Evolutionary conservation across 805 yeast species (phyloP), one percentile per base, ranked within the genome.

Genomic region (Kregervanrija delftensis): DNA sequence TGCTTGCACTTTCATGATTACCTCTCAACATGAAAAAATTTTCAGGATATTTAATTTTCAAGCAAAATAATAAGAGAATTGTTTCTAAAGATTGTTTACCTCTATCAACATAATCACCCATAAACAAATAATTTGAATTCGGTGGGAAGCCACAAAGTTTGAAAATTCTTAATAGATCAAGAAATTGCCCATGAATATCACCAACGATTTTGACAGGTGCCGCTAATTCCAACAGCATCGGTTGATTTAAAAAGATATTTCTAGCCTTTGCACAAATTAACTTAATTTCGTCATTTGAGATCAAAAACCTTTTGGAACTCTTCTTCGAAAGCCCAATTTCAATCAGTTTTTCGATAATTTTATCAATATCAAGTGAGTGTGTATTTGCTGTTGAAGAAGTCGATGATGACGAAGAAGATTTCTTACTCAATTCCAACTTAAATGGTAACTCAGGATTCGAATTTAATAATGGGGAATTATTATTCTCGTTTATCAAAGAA

Each of bases 171-270:
- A 76, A 58, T 50, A 77, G 66, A 57, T 77, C 83, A 50, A 66
- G 63, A 53, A 71, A 77, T 52, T 77, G 83, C 3, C 83, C 95
- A 63, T 86, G 93, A 44, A 86, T 82, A 64, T 87, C 89, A 37
- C 93, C 93, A 6, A 85, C 91, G 47, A 86, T 77, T 60, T 86
- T 86, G 3, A 85, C 91, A 0, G 93, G 90, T 0, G 93, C 83
- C 2, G 84, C 79, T 48, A 83, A 64, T 51, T 79, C 77, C 48
- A 83, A 66, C 42, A 83, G 59, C 32, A 81, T 73, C 8, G 90
- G 89, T 54, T 83, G 90, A 9, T 65, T 68, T 59, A 81, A 56
- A 44, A 83, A 80, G 13, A 82, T 68, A 40, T 78, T 75, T 46
- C 87, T 66, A 5, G 85, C 73, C 49, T 70, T 75, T 15, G 76